Conservation (phyloP, 768 basidiomycete species). For the Leccinum disarticulatum region DNA sequence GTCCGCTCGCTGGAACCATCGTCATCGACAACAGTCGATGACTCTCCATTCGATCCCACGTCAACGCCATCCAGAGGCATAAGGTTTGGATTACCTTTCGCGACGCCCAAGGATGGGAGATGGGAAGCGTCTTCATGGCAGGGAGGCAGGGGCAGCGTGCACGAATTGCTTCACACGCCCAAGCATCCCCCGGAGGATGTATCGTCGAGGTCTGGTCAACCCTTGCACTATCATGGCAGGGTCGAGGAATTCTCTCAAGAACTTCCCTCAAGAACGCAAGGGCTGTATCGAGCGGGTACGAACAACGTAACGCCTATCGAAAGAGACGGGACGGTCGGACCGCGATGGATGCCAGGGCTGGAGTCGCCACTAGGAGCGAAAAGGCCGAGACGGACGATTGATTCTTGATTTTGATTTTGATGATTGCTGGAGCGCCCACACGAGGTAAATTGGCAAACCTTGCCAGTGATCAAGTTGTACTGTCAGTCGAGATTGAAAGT, state of each 20-base stretch:
- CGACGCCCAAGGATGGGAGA: constrained; percentile 59
- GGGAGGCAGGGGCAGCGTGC: constrained; percentile 35
- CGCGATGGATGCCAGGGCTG: constrained; percentile 24
- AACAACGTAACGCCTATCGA: constrained; percentile 59
- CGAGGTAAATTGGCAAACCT: not conserved
- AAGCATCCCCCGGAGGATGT: constrained; percentile 34
- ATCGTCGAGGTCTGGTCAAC: constrained; percentile 8
- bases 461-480: not conserved
- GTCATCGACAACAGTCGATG: constrained; percentile 37
- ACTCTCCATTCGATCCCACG: constrained; percentile 71
- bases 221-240: constrained; percentile 15
- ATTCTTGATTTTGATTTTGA: constrained; percentile 9
- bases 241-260: constrained; percentile 23
- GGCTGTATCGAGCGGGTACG: constrained; percentile 14
- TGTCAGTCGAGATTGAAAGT: not conserved
- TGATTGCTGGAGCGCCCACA: not conserved
- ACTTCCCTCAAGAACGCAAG: constrained; percentile 16
- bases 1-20: constrained; percentile 35
- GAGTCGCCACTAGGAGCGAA: constrained; percentile 33
- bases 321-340: constrained; percentile 28
- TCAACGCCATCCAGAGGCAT: constrained; percentile 82
- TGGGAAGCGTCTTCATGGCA: constrained; percentile 35
- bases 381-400: constrained; percentile 22
- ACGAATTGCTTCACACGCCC: constrained; percentile 55
- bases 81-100: constrained; percentile 55